Evolutionary conservation across 495 filamentous ascomycete genomes (phyloP).

Genomic region (Tuber brumale): DNA sequence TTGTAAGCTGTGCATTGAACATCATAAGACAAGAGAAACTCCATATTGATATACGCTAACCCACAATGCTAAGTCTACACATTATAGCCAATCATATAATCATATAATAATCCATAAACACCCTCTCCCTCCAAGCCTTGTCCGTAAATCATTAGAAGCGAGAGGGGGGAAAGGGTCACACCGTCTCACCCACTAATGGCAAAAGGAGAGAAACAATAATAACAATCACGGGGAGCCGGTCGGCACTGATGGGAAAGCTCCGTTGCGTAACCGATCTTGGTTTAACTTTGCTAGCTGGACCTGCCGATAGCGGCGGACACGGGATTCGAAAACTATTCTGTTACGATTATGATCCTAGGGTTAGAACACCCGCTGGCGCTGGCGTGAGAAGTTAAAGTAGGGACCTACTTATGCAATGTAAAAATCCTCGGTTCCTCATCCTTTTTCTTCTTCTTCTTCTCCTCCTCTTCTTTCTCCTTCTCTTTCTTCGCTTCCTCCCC

Average conservation of each 20-base stretch:
- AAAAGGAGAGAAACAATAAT: background rate
- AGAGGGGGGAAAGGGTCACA: background rate
- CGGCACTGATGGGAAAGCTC: slow-evolving; percentile 76
- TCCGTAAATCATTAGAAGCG: background rate
- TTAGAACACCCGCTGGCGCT: slow-evolving; percentile 27
- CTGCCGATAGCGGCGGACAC: slow-evolving; percentile 69
- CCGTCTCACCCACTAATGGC: background rate
- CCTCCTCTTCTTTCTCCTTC: slow-evolving; percentile 41
- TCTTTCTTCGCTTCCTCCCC: slow-evolving; percentile 45
- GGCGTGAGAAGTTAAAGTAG: background rate
- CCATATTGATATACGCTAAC: background rate
- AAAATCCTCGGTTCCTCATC: slow-evolving; percentile 62
- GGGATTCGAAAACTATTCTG: slow-evolving; percentile 81
- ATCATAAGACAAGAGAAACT: background rate
- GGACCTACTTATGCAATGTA: slow-evolving; percentile 69
- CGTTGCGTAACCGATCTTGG: slow-evolving; percentile 69
- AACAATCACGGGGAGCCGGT: slow-evolving; percentile 24
- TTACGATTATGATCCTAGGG: background rate
- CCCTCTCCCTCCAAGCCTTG: background rate
- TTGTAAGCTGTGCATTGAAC: background rate
- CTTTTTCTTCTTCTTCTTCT: slow-evolving; percentile 27
- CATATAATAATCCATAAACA: background rate
- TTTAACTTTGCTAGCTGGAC: slow-evolving; percentile 75
- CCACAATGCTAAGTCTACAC: background rate
- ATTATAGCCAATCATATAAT: background rate